Evolutionary conservation across 176 grass and related monocot species (phyloP).

Genomic region (Ensete glaucum): DNA sequence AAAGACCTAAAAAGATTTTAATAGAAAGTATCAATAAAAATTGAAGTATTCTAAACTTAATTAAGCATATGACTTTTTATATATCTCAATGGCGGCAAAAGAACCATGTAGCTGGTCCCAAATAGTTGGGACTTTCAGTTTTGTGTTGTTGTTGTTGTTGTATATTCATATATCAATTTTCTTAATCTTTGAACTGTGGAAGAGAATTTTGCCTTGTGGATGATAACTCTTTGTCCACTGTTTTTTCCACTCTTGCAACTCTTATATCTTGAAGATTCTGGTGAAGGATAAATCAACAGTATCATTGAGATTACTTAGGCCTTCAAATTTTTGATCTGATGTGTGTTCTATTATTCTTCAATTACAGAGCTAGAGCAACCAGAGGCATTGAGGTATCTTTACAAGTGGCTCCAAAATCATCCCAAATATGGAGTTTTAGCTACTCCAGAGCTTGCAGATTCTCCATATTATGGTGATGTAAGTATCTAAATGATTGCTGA

Average conservation of each 20-base stretch:
- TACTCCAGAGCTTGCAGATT: conserved; percentile 50
- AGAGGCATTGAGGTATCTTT: conserved; percentile 86
- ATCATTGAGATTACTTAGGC: background rate
- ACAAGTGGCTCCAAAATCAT: conserved; percentile 94
- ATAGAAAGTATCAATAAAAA: too few relatives aligned
- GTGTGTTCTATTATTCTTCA: conserved; percentile 12
- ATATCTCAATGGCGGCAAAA: too few relatives aligned
- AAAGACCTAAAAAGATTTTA: too few relatives aligned
- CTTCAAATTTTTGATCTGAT: background rate
- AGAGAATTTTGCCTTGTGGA: too few relatives aligned
- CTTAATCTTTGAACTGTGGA: background rate
- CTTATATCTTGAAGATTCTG: background rate
- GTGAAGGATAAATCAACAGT: background rate
- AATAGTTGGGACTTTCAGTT: too few relatives aligned
- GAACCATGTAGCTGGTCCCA: too few relatives aligned
- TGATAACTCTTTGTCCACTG: too few relatives aligned
- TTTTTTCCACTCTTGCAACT: too few relatives aligned
- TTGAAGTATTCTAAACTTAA: too few relatives aligned
- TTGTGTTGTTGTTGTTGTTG: too few relatives aligned
- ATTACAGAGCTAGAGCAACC: conserved; percentile 88
- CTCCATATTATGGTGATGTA: conserved; percentile 82
- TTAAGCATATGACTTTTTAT: too few relatives aligned
- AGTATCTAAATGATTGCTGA: conserved; percentile 19
- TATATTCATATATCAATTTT: background rate
- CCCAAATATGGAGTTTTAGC: conserved; percentile 78